Conservation (phyloP, 2,329 filamentous ascomycete genomes). For the Xylariaceae sp. region DNA sequence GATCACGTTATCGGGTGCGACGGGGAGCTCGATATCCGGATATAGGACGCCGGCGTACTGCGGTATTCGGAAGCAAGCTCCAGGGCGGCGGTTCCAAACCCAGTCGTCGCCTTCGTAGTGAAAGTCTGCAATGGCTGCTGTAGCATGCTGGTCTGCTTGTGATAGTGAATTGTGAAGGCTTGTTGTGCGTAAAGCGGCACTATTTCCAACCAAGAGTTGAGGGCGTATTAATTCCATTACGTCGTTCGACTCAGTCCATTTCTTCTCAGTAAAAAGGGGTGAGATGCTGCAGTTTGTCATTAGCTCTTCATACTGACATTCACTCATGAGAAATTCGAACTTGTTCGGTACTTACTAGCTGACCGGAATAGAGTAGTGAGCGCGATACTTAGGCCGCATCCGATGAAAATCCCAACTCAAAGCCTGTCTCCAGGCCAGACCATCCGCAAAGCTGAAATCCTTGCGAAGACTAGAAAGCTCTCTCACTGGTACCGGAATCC, state of each 20-base stretch:
- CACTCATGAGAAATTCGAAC: too few relatives aligned
- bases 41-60: slow-evolving; percentile 30
- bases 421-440: slow-evolving; percentile 33
- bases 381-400: slow-evolving; percentile 31
- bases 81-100: slow-evolving; percentile 27
- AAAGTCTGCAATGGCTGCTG: slow-evolving; percentile 30
- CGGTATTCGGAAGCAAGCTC: slow-evolving; percentile 30
- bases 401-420: slow-evolving; percentile 33
- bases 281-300: slow-evolving; percentile 20
- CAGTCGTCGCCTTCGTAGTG: slow-evolving; percentile 23
- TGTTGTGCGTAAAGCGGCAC: slow-evolving; percentile 14
- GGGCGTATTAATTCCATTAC: slow-evolving; percentile 19
- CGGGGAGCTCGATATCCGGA: slow-evolving; percentile 27
- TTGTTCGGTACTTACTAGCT: slow-evolving; percentile 28
- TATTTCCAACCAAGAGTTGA: slow-evolving; percentile 10
- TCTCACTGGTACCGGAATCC: slow-evolving; percentile 31
- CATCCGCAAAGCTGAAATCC: slow-evolving; percentile 26
- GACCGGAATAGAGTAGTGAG: slow-evolving; percentile 33
- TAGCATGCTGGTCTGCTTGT: slow-evolving; percentile 18
- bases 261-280: slow-evolving; percentile 23
- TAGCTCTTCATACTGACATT: neutral
- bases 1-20: slow-evolving; percentile 26
- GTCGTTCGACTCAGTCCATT: slow-evolving; percentile 15
- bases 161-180: slow-evolving; percentile 13
- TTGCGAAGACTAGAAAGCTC: slow-evolving; percentile 8